phyloP scores from a whole-genome alignment of 495 filamentous ascomycete species.

The Penicillium odoratum region DNA sequence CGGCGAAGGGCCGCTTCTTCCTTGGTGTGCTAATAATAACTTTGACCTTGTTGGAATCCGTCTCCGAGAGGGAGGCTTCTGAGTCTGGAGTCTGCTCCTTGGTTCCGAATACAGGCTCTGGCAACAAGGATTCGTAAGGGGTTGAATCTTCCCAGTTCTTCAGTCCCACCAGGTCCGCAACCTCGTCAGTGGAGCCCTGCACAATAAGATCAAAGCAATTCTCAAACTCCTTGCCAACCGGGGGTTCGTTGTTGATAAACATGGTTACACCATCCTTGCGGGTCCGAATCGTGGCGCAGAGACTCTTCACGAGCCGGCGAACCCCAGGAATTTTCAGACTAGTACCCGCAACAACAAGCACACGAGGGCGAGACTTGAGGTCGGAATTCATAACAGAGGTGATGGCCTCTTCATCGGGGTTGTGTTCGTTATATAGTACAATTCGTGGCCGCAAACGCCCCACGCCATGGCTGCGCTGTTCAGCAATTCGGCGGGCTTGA shows the following conservation, averaged over 20 bases:
- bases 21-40: constrained; percentile 46
- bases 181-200: constrained; percentile 81
- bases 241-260: constrained; percentile 91
- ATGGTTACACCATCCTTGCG: constrained; percentile 86
- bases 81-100: constrained; percentile 5
- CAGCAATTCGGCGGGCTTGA: constrained; percentile 70
- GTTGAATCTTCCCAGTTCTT: constrained; percentile 69
- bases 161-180: constrained; percentile 72
- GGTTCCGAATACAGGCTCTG: constrained; percentile 24
- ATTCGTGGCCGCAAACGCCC: constrained; percentile 89
- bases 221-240: constrained; percentile 79
- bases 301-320: constrained; percentile 81
- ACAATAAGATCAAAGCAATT: constrained; percentile 92
- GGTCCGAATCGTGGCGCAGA: constrained; percentile 77
- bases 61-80: constrained; percentile 9
- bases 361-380: constrained; percentile 80
- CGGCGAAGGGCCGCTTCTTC: constrained; percentile 37
- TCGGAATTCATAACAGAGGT: constrained; percentile 84
- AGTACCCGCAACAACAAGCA: constrained; percentile 91
- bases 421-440: constrained; percentile 95
- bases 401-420: constrained; percentile 94
- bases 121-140: constrained; percentile 16
- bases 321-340: constrained; percentile 94
- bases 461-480: constrained; percentile 91
- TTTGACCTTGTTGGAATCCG: constrained; percentile 43